Evolutionary conservation across 2,329 filamentous ascomycete species (phyloP), one percentile per base, ranked within the genome.

Genomic region (Epichloe sylvatica): DNA sequence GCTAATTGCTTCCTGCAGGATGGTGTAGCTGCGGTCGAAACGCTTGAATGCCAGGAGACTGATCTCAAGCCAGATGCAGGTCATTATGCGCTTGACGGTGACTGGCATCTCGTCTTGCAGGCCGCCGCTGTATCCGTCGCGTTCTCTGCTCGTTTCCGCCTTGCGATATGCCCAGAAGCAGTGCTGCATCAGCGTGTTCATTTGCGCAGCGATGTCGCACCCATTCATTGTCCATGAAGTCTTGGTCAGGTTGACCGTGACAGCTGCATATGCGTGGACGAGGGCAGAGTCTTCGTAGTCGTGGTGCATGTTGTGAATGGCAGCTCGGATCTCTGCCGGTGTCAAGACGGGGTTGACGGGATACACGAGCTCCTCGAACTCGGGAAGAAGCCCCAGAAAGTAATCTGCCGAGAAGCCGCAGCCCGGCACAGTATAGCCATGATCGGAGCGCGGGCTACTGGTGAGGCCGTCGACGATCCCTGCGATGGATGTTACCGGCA

Each of bases 21-120:
- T 68, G 56, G 67, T 62, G 43, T 75, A 72, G 5, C 70, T 70
- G 36, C 70, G 65, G 48, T 76, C 71, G 50, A 65, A 65, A 30
- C 69, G 67, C 43, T 69, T 66, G 23, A 74, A 64, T 5, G 66
- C 67, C 66, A 75, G 71, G 47, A 73, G 63, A 57, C 67, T 71
- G 50, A 75, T 75, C 53, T 76, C 70, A 39, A 75, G 67, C 54
- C 74, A 76, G 45, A 76, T 61, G 25, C 67, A 70, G 25, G 70
- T 71, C 67, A 75, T 71, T 23, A 72, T 68, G 46, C 69, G 64
- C 48, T 69, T 66, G 23, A 73, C 64, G 0, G 67, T 69, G 4
- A 68, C 62, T 2, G 63, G 64, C 12, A 67, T 60, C 6, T 66
- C 64, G 21, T 65, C 64, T 6, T 63, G 62, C 25, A 67, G 63